Conservation (phyloP, 192 early-diverging fungal species). For the Rhizophagus clarus region DNA sequence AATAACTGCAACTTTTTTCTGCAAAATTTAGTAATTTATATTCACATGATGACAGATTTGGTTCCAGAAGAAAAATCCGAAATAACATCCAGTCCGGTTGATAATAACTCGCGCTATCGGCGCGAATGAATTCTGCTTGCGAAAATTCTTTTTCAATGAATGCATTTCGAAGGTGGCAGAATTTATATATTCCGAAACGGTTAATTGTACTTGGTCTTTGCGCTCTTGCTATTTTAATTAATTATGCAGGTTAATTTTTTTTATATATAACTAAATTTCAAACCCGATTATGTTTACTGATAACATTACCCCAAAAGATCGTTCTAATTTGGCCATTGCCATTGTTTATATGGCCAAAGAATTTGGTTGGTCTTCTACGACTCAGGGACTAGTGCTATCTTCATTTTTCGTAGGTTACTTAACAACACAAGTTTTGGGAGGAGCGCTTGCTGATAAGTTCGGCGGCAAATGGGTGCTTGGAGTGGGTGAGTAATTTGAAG, state of each 20-base stretch:
- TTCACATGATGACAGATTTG: too few species aligned
- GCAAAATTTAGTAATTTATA: too few species aligned
- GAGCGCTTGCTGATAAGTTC: constrained; percentile 40
- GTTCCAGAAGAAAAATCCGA: too few species aligned
- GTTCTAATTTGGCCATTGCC: constrained; percentile 44
- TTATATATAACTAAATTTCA: neutral
- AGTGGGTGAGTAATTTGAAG: constrained; percentile 29
- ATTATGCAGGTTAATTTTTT: constrained; percentile 15
- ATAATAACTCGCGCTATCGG: too few species aligned
- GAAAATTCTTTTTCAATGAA: neutral
- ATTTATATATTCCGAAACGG: constrained; percentile 11
- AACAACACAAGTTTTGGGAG: constrained; percentile 40
- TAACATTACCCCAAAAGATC: constrained; percentile 29
- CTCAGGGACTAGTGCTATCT: constrained; percentile 39
- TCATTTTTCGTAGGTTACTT: constrained; percentile 45
- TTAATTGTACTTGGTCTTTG: constrained; percentile 23
- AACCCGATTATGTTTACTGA: neutral
- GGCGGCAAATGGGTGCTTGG: constrained; percentile 42
- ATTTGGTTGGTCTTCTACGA: constrained; percentile 33
- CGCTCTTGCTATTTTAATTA: neutral
- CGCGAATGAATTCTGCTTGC: too few species aligned
- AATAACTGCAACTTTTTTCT: too few species aligned
- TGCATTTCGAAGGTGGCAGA: neutral
- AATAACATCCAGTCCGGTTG: too few species aligned
- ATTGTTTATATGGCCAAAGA: constrained; percentile 44